A percentile compares a stretch with the other conserved stretches of the same genome.
phyloP scores from a whole-genome alignment of 192 early-diverging fungal species.

The Anaeromyces robustus region DNA sequence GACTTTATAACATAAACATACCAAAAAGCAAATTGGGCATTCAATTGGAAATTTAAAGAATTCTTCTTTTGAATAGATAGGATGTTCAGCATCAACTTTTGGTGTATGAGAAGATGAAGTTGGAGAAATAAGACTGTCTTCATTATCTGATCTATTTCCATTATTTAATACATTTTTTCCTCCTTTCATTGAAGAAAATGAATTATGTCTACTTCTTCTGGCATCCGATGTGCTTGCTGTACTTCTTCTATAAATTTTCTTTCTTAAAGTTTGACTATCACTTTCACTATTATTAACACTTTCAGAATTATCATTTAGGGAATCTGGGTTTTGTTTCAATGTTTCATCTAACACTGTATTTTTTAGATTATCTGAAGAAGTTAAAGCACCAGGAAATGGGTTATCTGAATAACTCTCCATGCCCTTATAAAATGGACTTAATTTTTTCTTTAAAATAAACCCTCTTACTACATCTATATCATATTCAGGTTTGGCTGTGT shows the following conservation, averaged over 20 bases:
- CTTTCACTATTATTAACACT: neutral
- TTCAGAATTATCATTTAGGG: neutral
- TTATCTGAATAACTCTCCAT: constrained; percentile 41
- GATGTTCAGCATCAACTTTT: neutral
- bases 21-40: constrained; percentile 90
- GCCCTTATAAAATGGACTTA: constrained; percentile 83
- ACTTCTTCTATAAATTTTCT: neutral
- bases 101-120: neutral
- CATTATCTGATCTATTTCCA: neutral
- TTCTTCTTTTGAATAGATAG: constrained; percentile 5
- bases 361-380: neutral
- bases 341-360: neutral
- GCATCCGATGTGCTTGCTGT: too few relatives aligned
- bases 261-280: neutral
- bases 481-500: constrained; percentile 50
- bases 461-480: constrained; percentile 51
- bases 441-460: constrained; percentile 51
- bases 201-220: neutral
- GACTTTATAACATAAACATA: constrained; percentile 22
- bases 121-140: neutral
- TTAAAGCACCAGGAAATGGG: neutral
- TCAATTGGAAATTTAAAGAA: constrained; percentile 44
- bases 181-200: neutral
- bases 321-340: too few relatives aligned
- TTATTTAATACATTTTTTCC: neutral